A percentile compares a stretch with the other conserved stretches of the same genome.
These are phyloP conservation scores for Sanguinoderma infundibulare DNA, from an alignment of 1,284 basidiomycete genomes.

Conservation along the genomic window DNA sequence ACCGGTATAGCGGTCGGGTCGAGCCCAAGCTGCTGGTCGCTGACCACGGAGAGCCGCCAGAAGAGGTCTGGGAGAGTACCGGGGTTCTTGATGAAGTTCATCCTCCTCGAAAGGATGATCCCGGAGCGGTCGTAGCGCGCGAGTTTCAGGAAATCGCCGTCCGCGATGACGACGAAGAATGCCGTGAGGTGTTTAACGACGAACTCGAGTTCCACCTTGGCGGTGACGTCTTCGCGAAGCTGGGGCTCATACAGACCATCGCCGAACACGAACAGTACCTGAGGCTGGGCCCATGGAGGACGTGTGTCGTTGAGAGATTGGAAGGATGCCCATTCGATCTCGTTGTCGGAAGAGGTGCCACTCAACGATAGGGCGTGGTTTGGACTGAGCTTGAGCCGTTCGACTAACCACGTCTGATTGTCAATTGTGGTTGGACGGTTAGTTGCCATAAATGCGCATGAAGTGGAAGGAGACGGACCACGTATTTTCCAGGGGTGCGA, in stretches of 20 bases:
- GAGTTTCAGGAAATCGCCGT: neutral
- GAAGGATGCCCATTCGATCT: neutral
- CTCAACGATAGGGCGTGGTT: neutral
- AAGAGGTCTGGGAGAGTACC: neutral
- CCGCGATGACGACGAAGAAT: neutral
- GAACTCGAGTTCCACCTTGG: neutral
- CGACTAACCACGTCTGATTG: neutral
- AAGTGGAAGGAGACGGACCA: neutral
- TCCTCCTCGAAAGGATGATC: neutral
- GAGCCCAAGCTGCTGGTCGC: slow-evolving; percentile 10
- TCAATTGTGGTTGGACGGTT: neutral
- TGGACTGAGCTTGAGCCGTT: neutral
- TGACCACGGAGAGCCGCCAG: slow-evolving; percentile 8
- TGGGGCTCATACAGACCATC: neutral
- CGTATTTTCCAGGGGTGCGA: neutral
- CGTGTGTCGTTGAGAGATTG: neutral
- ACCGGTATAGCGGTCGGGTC: slow-evolving; percentile 6
- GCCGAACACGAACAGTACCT: neutral
- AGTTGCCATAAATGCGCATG: neutral
- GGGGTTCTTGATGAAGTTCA: slow-evolving; percentile 2
- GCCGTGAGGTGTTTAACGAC: neutral
- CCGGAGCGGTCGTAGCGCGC: neutral
- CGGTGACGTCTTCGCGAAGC: neutral
- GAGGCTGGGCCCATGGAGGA: neutral
- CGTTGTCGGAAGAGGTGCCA: neutral